These are phyloP conservation scores for Polyplosphaeria fusca DNA, from an alignment of 495 filamentous ascomycete genomes.

Conservation along the genomic window DNA sequence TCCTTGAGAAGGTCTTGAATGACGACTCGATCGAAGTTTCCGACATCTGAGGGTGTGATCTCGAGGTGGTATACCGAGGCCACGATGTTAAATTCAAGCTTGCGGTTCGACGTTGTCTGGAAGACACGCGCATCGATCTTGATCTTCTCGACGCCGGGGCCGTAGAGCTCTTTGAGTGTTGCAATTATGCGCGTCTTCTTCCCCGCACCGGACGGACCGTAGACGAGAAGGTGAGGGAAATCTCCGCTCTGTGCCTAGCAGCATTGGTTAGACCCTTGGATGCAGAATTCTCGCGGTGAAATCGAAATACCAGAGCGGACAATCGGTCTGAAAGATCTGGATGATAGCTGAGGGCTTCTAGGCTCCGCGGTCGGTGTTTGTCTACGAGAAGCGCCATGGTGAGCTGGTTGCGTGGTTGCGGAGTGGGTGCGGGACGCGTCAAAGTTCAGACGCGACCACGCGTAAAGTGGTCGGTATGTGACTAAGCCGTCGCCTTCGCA, in stretches of 20 bases:
- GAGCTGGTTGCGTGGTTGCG: neutral
- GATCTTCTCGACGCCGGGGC: conserved; percentile 92
- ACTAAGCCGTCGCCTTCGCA: too few species aligned
- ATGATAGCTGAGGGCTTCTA: conserved; percentile 86
- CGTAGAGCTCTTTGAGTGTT: conserved; percentile 87
- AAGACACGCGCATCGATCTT: conserved; percentile 95
- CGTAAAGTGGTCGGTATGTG: conserved; percentile 28
- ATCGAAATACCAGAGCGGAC: conserved; percentile 66
- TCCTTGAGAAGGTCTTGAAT: conserved; percentile 95
- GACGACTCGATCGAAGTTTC: conserved; percentile 91
- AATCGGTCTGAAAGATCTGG: conserved; percentile 82
- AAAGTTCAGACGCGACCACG: conserved; percentile 1
- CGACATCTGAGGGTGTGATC: conserved; percentile 97
- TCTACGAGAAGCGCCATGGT: conserved; percentile 79
- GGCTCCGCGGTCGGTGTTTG: conserved; percentile 84
- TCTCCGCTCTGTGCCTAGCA: conserved; percentile 87
- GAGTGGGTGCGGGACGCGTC: conserved; percentile 9
- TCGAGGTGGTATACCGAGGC: conserved; percentile 94
- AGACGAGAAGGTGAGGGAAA: conserved; percentile 94
- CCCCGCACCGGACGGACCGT: conserved; percentile 91
- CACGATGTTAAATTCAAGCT: conserved; percentile 98
- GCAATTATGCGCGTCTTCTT: conserved; percentile 97
- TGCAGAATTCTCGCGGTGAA: neutral
- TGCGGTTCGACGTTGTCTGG: conserved; percentile 90
- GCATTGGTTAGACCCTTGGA: conserved; percentile 3